Conservation (phyloP, 2,329 filamentous ascomycete species). For the Calycina herbarum region DNA sequence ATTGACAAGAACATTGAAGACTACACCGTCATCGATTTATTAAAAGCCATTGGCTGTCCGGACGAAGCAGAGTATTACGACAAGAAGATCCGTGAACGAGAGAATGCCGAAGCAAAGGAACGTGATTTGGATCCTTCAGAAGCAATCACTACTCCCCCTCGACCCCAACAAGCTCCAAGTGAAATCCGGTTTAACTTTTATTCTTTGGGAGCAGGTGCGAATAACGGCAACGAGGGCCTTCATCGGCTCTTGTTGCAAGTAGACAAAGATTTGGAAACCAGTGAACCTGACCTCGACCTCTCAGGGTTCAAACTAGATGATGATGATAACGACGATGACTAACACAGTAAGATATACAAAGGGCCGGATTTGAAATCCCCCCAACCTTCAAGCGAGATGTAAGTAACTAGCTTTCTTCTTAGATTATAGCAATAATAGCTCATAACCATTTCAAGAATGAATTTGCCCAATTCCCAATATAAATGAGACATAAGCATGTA, state of each 20-base stretch:
- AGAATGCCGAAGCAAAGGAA: not conserved
- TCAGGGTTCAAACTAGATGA: not conserved
- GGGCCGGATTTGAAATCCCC: too few relatives aligned
- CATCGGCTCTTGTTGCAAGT: not conserved
- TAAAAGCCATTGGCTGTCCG: not conserved
- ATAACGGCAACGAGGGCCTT: not conserved
- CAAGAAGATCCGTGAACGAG: not conserved
- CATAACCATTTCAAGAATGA: too few relatives aligned
- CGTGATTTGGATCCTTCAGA: too few relatives aligned
- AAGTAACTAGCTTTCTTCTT: not conserved
- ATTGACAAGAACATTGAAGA: not conserved
- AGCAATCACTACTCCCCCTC: too few relatives aligned
- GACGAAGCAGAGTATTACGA: not conserved
- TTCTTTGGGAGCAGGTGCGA: too few relatives aligned
- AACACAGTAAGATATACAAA: too few relatives aligned
- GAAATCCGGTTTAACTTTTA: too few relatives aligned
- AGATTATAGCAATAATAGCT: too few relatives aligned
- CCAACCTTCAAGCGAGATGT: not conserved
- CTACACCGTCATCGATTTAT: not conserved
- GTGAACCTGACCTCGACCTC: not conserved
- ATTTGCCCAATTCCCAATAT: not conserved
- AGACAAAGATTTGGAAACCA: not conserved
- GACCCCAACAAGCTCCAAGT: too few relatives aligned
- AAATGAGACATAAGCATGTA: constrained; percentile 1
- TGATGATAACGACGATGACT: too few relatives aligned